These are phyloP conservation scores for Malassezia yamatoensis DNA, from an alignment of 1,284 basidiomycete species.

Conservation along the genomic window DNA sequence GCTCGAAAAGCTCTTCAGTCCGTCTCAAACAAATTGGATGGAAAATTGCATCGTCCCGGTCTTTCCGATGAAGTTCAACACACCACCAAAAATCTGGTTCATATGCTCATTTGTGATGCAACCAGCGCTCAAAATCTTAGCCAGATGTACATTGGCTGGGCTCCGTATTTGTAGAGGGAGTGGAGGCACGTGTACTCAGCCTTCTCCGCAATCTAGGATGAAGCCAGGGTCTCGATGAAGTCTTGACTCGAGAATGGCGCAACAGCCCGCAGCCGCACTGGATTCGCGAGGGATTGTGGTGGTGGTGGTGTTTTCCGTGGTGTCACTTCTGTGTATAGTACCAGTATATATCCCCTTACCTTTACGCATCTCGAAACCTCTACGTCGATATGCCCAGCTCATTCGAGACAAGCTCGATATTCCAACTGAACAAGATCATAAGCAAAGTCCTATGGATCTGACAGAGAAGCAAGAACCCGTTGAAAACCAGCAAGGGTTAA, in stretches of 20 bases:
- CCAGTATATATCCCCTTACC: constrained; percentile 36
- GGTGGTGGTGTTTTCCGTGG: constrained; percentile 41
- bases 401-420: not conserved
- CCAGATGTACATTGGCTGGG: constrained; percentile 43
- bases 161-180: constrained; percentile 14
- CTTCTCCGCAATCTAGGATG: too few species aligned
- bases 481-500: too few species aligned
- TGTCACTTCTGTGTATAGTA: constrained; percentile 38
- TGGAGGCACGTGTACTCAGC: not conserved
- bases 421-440: not conserved
- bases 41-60: constrained; percentile 28
- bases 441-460: not conserved
- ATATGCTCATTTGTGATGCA: constrained; percentile 44
- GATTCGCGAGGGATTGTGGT: constrained; percentile 44
- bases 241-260: not conserved
- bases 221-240: too few species aligned
- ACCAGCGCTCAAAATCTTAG: constrained; percentile 31
- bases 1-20: constrained; percentile 40
- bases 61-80: constrained; percentile 24
- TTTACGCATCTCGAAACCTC: constrained; percentile 5
- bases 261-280: constrained; percentile 5
- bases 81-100: constrained; percentile 42
- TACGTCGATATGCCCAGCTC: not conserved
- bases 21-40: constrained; percentile 41
- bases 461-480: not conserved